phyloP scores from a whole-genome alignment of 139 green algal species.

The Coelastrella sp. region DNA sequence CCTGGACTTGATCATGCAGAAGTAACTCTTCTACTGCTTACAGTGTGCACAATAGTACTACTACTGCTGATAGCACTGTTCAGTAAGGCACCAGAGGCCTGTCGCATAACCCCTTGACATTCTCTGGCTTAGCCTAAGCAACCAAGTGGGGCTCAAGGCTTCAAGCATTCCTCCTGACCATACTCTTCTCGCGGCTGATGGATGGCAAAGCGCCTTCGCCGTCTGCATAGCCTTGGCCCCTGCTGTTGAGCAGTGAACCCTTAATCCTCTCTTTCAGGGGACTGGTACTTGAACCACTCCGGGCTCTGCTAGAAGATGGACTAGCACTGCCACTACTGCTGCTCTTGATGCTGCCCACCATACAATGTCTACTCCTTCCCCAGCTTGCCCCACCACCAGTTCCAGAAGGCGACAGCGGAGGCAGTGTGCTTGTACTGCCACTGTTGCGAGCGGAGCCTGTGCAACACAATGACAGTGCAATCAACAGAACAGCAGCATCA shows the following conservation, averaged over 20 bases:
- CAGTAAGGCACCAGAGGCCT: too few relatives aligned
- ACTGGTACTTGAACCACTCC: neutral
- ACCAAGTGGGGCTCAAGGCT: neutral
- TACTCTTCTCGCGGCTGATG: conserved; percentile 6
- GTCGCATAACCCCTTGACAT: neutral
- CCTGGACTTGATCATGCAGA: too few relatives aligned
- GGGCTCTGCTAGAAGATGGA: neutral
- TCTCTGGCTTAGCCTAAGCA: neutral
- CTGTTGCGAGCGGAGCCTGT: neutral
- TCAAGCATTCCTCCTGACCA: neutral
- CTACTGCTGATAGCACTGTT: too few relatives aligned
- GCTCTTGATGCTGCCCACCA: too few relatives aligned
- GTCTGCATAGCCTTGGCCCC: neutral
- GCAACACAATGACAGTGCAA: neutral
- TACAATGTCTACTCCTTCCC: neutral
- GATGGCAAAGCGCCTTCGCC: neutral
- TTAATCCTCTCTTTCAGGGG: neutral
- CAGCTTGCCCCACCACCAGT: neutral
- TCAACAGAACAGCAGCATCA: too few relatives aligned
- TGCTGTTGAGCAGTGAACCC: neutral
- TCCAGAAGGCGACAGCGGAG: neutral
- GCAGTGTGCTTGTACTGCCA: neutral
- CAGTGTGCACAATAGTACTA: too few relatives aligned
- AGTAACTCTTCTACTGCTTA: too few relatives aligned
- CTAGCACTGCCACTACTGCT: neutral